Conservation (phyloP, 1,284 basidiomycete species). For the Pseudozyma sp. region DNA sequence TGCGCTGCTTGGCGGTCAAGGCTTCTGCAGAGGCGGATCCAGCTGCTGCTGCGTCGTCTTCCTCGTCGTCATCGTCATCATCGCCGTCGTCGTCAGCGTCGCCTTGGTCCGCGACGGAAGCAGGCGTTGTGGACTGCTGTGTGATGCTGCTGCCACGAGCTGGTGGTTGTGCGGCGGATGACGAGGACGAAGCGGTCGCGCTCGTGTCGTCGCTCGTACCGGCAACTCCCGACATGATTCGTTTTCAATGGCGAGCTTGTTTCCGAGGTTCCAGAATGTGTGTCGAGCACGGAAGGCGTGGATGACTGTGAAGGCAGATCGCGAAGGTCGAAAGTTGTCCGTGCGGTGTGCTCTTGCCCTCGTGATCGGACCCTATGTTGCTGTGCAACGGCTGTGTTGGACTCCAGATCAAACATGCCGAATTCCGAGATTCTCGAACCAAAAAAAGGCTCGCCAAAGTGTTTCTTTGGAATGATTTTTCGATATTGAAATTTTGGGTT, state of each 20-base stretch:
- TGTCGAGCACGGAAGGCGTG: no score
- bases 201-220: conserved; percentile 7
- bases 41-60: conserved; percentile 8
- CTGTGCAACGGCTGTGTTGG: background rate
- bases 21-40: conserved; percentile 10
- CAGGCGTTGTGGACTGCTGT: background rate
- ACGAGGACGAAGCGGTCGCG: conserved; percentile 7
- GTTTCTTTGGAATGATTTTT: conserved; percentile 9
- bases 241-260: no score
- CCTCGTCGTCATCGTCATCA: conserved; percentile 15
- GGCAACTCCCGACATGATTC: conserved; percentile 12
- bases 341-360: background rate
- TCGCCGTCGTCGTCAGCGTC: conserved; percentile 25
- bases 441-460: background rate
- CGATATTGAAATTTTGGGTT: background rate
- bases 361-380: background rate
- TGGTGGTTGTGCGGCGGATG: background rate
- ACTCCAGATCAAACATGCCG: background rate
- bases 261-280: background rate
- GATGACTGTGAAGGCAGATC: no score
- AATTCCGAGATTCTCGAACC: conserved; percentile 6
- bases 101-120: conserved; percentile 14
- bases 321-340: background rate
- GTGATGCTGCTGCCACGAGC: conserved; percentile 5
- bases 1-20: conserved; percentile 49